Conservation (phyloP, 176 grass and related monocot genomes). For the Stipa capillata region DNA sequence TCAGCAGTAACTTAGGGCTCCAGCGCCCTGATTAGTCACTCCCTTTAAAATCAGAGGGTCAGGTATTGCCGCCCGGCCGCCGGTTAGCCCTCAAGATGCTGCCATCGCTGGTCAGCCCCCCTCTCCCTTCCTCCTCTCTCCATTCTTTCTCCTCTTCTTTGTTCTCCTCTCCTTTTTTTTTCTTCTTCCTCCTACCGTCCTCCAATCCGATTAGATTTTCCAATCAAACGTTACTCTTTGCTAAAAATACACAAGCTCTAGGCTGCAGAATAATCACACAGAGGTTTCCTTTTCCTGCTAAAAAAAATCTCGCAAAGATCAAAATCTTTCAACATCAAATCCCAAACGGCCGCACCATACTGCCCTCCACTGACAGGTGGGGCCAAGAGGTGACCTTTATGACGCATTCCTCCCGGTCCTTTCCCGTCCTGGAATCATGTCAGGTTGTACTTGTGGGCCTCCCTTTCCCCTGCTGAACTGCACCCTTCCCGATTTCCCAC, state of each 20-base stretch:
- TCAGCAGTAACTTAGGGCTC: no score
- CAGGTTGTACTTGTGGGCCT: conserved; percentile 5
- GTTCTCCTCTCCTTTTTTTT: no score
- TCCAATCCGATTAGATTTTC: no score
- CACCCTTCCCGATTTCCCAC: conserved; percentile 24
- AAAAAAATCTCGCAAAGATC: not conserved
- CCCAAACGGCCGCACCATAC: not conserved
- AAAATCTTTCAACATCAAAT: not conserved
- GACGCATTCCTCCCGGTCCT: not conserved
- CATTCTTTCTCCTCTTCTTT: no score
- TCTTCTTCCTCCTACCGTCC: no score
- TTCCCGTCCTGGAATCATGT: not conserved
- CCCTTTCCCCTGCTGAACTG: not conserved
- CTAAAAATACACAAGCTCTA: not conserved
- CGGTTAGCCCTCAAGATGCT: no score
- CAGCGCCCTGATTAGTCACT: no score
- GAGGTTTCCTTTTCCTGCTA: not conserved
- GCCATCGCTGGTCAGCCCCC: no score
- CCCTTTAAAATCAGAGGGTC: no score
- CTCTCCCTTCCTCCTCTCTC: no score
- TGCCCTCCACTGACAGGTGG: not conserved
- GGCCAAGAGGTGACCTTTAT: not conserved
- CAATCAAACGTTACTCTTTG: not conserved
- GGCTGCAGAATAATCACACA: not conserved
- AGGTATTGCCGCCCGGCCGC: no score